Conservation (phyloP, 331 rosid species). For the Malus hybrid region DNA sequence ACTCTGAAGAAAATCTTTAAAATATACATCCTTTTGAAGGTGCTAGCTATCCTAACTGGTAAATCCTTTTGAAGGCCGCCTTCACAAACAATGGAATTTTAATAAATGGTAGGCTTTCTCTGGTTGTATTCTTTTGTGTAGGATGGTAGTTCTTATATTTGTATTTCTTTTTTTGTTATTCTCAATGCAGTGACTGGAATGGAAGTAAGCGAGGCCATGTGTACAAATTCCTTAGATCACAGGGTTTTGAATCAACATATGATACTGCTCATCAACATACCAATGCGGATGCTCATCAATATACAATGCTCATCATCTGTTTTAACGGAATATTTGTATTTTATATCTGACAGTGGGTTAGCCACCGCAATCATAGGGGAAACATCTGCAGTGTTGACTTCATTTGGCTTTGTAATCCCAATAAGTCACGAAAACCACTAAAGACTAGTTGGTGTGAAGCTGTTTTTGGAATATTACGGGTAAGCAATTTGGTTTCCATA, state of each 20-base stretch:
- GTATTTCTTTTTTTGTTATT: background rate
- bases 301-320: background rate
- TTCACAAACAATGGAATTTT: background rate
- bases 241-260: constrained; percentile 93
- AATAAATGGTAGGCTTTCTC: background rate
- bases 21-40: background rate
- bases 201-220: constrained; percentile 99
- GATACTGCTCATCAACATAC: constrained; percentile 74
- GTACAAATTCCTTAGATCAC: constrained; percentile 83
- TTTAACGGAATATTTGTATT: background rate
- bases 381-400: constrained; percentile 94
- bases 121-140: background rate
- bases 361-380: constrained; percentile 94
- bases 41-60: background rate
- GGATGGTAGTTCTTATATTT: background rate
- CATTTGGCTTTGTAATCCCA: constrained; percentile 94
- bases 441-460: constrained; percentile 94
- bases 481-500: constrained; percentile 6
- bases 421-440: constrained; percentile 59
- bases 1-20: background rate
- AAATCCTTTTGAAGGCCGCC: background rate
- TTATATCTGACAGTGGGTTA: constrained; percentile 64
- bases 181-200: constrained; percentile 79
- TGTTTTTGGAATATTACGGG: constrained; percentile 75
- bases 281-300: constrained; percentile 75